Evolutionary conservation across 2,329 filamentous ascomycete species (phyloP).

Genomic region (Teratosphaeriaceae sp.): DNA sequence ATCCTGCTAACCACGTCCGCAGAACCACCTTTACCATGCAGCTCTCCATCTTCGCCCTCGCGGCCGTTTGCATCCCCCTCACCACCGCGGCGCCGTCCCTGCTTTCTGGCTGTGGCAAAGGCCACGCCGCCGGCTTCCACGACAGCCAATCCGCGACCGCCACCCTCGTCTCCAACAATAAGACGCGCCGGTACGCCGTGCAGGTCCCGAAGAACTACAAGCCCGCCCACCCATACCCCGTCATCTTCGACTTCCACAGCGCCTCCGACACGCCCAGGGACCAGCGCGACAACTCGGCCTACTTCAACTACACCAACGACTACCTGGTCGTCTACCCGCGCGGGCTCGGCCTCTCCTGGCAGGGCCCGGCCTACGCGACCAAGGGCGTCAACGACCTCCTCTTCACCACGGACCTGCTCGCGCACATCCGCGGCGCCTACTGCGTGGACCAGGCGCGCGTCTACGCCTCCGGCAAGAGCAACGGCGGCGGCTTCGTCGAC

Average conservation of each 20-base stretch:
- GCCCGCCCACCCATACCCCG: constrained; percentile 12
- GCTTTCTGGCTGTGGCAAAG: constrained; percentile 5
- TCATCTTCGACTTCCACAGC: constrained; percentile 47
- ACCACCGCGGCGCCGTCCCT: too few species aligned
- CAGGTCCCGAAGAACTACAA: constrained; percentile 21
- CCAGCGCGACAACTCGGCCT: constrained; percentile 39
- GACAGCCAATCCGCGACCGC: constrained; percentile 1
- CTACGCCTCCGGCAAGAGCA: constrained; percentile 47
- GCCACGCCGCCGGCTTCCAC: neutral
- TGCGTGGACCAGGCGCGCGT: constrained; percentile 41
- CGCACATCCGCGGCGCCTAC: constrained; percentile 33
- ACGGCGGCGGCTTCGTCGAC: constrained; percentile 45
- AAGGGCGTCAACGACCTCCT: constrained; percentile 35
- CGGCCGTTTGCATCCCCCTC: too few species aligned
- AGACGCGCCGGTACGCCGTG: constrained; percentile 19
- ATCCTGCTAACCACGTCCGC: too few species aligned
- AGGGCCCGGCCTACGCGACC: constrained; percentile 36
- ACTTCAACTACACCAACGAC: constrained; percentile 41
- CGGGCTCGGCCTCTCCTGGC: constrained; percentile 33
- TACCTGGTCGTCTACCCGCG: constrained; percentile 43
- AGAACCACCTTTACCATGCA: too few species aligned
- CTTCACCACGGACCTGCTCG: constrained; percentile 40
- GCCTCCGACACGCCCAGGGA: constrained; percentile 30
- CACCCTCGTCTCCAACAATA: constrained; percentile 14
- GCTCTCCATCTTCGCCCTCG: too few species aligned